Evolutionary conservation across 306 rosid genomes (phyloP), one percentile per base, ranked within the genome.

Genomic region (Rubus parviflorus): DNA sequence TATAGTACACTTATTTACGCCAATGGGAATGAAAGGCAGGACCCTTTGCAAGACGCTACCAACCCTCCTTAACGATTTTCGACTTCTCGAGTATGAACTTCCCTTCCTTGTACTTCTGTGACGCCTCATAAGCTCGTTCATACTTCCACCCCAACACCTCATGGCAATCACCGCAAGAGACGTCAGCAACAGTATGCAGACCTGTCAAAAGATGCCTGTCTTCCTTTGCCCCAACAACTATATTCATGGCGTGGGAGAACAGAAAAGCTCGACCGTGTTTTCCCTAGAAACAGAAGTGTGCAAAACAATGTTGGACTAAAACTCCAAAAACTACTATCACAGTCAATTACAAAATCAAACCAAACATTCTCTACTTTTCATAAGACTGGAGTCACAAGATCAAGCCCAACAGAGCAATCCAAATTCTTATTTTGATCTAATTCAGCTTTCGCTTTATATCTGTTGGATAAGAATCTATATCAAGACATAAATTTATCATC

Each of bases 101-200:
- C 12, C 98, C 97, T 87, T 95, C 98, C 84, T 95, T 95, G 86
- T 95, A 95, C 91, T 90, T 95, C 90, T 95, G 98, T 4, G 91
- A 85, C 7, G 93, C 88, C 85, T 92, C 97, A 22, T 88, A 95
- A 49, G 98, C 98, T 76, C 89, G 83, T 78, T 85, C 97, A 64
- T 95, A 95, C 83, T 95, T 95, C 98, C 98, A 95, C 20, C 98
- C 98, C 80, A 95, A 79, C 71, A 92, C 89, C 91, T 86, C 95
- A 16, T 80, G 91, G 86, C 98, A 95, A 83, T 92, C 97, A 14
- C 88, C 86, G 67, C 98, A 95, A 63, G 79, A 83, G 68, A 95
- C 80, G 80, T 95, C 98, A 37, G 97, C 96, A 72, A 95, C 98
- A 25, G 98, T 95, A 81, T 95, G 98, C 75, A 92, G 98, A 76